Evolutionary conservation across 371 early-diverging fungal genomes (phyloP).

Genomic region (Smittium mucronatum): DNA sequence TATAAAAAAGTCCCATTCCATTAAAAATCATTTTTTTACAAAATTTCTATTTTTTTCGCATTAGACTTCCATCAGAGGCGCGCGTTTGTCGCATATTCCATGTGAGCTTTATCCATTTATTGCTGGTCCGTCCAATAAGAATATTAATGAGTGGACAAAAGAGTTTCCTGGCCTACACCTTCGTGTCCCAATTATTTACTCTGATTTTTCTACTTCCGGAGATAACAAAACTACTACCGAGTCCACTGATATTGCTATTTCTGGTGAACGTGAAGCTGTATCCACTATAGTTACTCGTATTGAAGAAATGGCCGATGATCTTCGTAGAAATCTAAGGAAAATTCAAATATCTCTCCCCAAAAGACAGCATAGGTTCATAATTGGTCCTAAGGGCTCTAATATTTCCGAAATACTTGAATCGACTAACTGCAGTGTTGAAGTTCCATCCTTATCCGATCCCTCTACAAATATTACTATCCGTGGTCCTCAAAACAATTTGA

Average conservation of each 20-base stretch:
- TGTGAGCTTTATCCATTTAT: slow-evolving; percentile 64
- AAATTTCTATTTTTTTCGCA: slow-evolving; percentile 26
- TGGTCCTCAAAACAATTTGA: slow-evolving; percentile 56
- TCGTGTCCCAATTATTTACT: slow-evolving; percentile 55
- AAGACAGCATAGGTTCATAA: slow-evolving; percentile 78
- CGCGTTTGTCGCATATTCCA: slow-evolving; percentile 43
- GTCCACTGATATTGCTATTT: slow-evolving; percentile 36
- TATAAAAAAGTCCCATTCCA: not conserved
- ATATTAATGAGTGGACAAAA: slow-evolving; percentile 24
- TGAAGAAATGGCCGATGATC: slow-evolving; percentile 39
- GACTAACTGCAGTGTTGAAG: slow-evolving; percentile 70
- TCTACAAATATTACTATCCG: slow-evolving; percentile 65
- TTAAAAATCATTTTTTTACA: not conserved
- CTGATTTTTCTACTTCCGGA: slow-evolving; percentile 21
- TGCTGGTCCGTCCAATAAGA: slow-evolving; percentile 51
- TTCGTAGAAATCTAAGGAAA: slow-evolving; percentile 47
- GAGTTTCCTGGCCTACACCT: slow-evolving; percentile 57
- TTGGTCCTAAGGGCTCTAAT: slow-evolving; percentile 65
- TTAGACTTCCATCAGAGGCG: slow-evolving; percentile 44
- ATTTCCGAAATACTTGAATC: slow-evolving; percentile 64
- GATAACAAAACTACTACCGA: slow-evolving; percentile 38
- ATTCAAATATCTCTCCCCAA: slow-evolving; percentile 61
- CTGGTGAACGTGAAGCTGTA: slow-evolving; percentile 60
- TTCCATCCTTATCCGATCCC: slow-evolving; percentile 52
- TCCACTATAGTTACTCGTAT: slow-evolving; percentile 47